Conservation (phyloP, 176 grass and related monocot genomes). For the Carex parvula region DNA sequence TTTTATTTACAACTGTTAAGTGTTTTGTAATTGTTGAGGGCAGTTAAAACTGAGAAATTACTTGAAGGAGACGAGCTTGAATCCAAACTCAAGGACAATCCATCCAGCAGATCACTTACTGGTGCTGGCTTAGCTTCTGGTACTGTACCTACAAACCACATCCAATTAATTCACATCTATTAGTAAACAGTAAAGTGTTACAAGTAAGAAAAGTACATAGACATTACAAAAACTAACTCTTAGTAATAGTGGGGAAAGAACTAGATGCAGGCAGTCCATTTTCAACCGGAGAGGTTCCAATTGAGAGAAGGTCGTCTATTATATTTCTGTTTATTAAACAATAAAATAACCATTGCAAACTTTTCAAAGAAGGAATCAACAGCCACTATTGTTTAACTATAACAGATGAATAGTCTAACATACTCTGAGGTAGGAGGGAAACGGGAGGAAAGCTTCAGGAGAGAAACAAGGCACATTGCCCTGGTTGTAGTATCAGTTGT, state of each 20-base stretch:
- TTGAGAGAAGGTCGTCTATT: slow-evolving; percentile 90
- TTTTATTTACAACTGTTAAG: not conserved
- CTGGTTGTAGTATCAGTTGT: no score
- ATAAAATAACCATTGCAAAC: no score
- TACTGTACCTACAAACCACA: slow-evolving; percentile 28
- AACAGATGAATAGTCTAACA: no score
- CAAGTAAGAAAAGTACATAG: slow-evolving; percentile 7
- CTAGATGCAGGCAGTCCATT: slow-evolving; percentile 48
- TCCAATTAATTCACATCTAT: slow-evolving; percentile 20
- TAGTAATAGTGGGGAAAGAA: slow-evolving; percentile 43
- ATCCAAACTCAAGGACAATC: slow-evolving; percentile 66
- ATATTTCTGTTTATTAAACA: slow-evolving; percentile 58
- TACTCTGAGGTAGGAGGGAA: no score
- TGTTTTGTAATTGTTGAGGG: not conserved
- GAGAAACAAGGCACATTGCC: no score
- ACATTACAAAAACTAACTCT: slow-evolving; percentile 35
- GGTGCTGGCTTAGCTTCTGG: slow-evolving; percentile 53
- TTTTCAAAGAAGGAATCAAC: no score
- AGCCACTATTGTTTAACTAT: no score
- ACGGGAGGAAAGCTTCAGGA: no score
- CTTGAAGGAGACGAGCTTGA: slow-evolving; percentile 52
- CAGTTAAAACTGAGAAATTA: slow-evolving; percentile 24
- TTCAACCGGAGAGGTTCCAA: slow-evolving; percentile 77
- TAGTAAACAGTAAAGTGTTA: slow-evolving; percentile 19
- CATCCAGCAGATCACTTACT: slow-evolving; percentile 80